Percentiles rank a stretch among this genome's conserved stretches.
Evolutionary conservation across 257 asterid genomes (phyloP).

Genomic region (Primulina huaijiensis): DNA sequence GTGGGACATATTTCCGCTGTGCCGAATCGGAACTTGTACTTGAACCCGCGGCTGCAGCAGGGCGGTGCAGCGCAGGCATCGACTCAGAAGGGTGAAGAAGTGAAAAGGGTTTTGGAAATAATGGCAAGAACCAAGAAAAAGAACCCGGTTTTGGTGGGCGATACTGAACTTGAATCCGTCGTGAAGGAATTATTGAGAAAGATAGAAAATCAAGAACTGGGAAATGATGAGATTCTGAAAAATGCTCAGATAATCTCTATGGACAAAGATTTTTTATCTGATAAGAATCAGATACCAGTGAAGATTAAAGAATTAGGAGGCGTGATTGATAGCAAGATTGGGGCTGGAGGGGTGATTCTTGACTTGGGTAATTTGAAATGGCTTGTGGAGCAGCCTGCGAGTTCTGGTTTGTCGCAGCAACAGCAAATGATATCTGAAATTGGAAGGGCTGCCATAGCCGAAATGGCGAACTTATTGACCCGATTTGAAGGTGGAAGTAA

Average conservation of each 20-base stretch:
- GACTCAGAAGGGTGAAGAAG: slow-evolving; percentile 58
- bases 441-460: slow-evolving; percentile 58
- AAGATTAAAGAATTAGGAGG: slow-evolving; percentile 61
- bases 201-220: slow-evolving; percentile 52
- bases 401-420: slow-evolving; percentile 33
- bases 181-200: slow-evolving; percentile 61
- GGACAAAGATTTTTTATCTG: slow-evolving; percentile 46
- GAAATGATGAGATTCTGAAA: slow-evolving; percentile 36
- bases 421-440: slow-evolving; percentile 58
- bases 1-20: slow-evolving; percentile 1
- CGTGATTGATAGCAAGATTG: slow-evolving; percentile 46
- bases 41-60: slow-evolving; percentile 63
- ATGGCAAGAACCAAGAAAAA: slow-evolving; percentile 59
- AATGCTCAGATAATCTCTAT: slow-evolving; percentile 51
- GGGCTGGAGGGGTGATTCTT: slow-evolving; percentile 58
- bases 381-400: slow-evolving; percentile 74
- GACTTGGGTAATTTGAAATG: slow-evolving; percentile 95
- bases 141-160: slow-evolving; percentile 86
- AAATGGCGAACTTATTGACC: slow-evolving; percentile 50
- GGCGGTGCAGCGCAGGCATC: slow-evolving; percentile 30
- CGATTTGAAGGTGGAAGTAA: slow-evolving; percentile 33
- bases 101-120: slow-evolving; percentile 62
- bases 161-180: slow-evolving; percentile 64
- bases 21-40: slow-evolving; percentile 47
- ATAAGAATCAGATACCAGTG: slow-evolving; percentile 36